Evolutionary conservation across 1,139 yeast species (phyloP).

Genomic region (Yamadazyma taylorii): DNA sequence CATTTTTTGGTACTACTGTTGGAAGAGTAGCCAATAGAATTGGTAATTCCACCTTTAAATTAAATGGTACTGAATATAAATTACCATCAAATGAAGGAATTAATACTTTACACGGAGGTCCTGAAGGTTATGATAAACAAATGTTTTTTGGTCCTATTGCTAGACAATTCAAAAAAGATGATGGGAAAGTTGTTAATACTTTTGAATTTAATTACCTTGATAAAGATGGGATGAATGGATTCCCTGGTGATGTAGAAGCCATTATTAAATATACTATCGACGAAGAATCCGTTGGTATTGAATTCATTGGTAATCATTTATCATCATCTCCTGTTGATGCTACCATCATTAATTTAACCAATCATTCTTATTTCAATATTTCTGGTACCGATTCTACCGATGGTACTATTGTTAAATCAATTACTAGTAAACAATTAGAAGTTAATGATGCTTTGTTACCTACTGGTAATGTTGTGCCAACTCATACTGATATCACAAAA

Average conservation of each 20-base stretch:
- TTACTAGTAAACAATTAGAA: constrained; percentile 35
- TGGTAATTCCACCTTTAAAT: constrained; percentile 41
- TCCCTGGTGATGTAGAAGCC: constrained; percentile 53
- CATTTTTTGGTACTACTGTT: constrained; percentile 61
- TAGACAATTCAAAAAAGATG: constrained; percentile 27
- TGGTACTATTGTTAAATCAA: constrained; percentile 32
- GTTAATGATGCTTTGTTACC: constrained; percentile 45
- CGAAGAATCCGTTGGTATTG: constrained; percentile 36
- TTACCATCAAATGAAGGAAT: constrained; percentile 44
- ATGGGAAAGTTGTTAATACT: constrained; percentile 19
- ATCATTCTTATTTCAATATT: constrained; percentile 61
- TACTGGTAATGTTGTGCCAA: constrained; percentile 46
- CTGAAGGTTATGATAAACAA: constrained; percentile 51
- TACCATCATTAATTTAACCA: constrained; percentile 60
- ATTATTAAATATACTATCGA: constrained; percentile 43
- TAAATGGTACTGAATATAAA: constrained; percentile 41
- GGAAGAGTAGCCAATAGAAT: constrained; percentile 69
- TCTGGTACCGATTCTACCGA: constrained; percentile 28
- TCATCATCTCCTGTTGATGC: constrained; percentile 36
- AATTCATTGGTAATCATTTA: constrained; percentile 47
- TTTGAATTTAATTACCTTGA: constrained; percentile 45
- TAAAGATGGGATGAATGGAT: constrained; percentile 49
- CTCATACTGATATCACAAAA: constrained; percentile 22
- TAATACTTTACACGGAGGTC: constrained; percentile 54
- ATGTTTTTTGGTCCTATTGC: constrained; percentile 53